A percentile compares a stretch with the other conserved stretches of the same genome.
Conservation (phyloP, 1,139 yeast species). For the Arxiozyma slooffiae region DNA sequence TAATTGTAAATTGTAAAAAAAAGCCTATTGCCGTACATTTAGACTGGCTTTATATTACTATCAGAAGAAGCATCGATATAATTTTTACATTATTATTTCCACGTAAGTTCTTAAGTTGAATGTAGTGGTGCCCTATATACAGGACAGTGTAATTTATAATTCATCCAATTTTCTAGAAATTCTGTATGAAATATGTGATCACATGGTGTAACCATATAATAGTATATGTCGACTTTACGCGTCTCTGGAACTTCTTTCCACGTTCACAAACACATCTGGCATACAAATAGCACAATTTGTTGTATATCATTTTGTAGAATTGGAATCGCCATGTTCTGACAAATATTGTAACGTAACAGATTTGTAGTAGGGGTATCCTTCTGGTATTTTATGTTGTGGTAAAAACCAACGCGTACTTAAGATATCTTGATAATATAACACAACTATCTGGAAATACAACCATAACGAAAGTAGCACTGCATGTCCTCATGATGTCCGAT, state of each 20-base stretch:
- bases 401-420: conserved; percentile 80
- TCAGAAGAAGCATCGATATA: no score
- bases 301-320: conserved; percentile 13
- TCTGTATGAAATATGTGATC: conserved; percentile 79
- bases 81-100: not conserved
- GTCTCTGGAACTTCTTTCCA: conserved; percentile 26
- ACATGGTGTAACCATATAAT: conserved; percentile 89
- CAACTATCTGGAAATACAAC: conserved; percentile 45
- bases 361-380: conserved; percentile 58
- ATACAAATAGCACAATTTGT: conserved; percentile 84
- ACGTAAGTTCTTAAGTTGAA: conserved; percentile 38
- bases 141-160: conserved; percentile 84
- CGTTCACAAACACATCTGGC: conserved; percentile 47
- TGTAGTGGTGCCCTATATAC: conserved; percentile 83
- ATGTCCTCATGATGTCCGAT: conserved; percentile 54
- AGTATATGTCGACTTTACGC: conserved; percentile 24
- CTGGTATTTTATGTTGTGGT: conserved; percentile 63
- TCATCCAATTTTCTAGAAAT: conserved; percentile 90
- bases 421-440: conserved; percentile 51
- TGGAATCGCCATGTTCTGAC: conserved; percentile 24
- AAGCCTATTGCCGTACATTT: no score
- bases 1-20: not conserved
- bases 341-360: conserved; percentile 19
- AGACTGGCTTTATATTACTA: no score
- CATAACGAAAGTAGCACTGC: conserved; percentile 41